Evolutionary conservation across 768 basidiomycete species (phyloP), one percentile per base, ranked within the genome.

Genomic region (Auricularia cornea): DNA sequence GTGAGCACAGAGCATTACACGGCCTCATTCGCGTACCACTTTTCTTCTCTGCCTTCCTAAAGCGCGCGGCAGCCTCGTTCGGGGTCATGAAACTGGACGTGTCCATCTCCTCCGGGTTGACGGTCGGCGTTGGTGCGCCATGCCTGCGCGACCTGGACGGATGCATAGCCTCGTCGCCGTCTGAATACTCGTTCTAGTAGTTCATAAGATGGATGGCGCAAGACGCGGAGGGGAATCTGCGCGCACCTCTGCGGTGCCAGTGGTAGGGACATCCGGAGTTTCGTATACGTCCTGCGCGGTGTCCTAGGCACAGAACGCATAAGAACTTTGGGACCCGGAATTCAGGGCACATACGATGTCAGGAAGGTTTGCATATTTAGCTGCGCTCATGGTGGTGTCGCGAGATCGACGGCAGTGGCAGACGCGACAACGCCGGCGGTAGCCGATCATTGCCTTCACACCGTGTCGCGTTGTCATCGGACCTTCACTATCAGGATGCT

Each of bases 211-310:
- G 31, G 63, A 32, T 31, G 62, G 18, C 31, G 6, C 32, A 18
- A 32, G 26, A 29, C 14, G 52, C 18, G 51, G 26, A 60, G 54
- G 30, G 3, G 56, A 30, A 51, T n/a, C n/a, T 10, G 61, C 20
- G 75, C 83, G 63, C 71, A 88, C 89, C 66, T 80, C 79, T 26
- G 76, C 74, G 59, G 81, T 78, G 31, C 81, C 72, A 18, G 80
- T 73, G 16, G 82, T 86, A 69, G 86, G 81, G 18, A 84, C 79
- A 67, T 96, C 94, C 56, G 91, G 89, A 0, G 94, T 96, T 72
- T 96, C 94, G 71, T 96, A 96, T 52, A 96, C 84, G 73, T 96
- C 94, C 44, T 84, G 92, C 1, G 91, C 92, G 14, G 90, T 91
- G 75, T 94, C 93, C 93, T 96, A 69, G 61, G 26, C 8, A 59